These are phyloP conservation scores for Sclerospora graminicola DNA, from an alignment of 352 stramenopile genomes.

Conservation along the genomic window DNA sequence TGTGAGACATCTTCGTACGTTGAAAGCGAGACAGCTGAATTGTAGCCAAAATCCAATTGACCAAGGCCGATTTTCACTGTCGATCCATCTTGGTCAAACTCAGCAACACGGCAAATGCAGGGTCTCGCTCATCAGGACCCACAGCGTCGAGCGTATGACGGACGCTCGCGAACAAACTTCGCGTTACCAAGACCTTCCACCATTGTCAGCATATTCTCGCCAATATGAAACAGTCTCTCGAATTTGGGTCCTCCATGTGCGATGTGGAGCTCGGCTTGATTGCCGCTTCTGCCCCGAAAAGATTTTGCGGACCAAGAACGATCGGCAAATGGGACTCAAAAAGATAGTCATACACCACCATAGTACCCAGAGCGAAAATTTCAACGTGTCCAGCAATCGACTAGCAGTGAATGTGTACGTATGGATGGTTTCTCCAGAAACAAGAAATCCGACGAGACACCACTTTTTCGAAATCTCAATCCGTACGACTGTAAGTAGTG, in stretches of 20 bases:
- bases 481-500: too few species aligned
- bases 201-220: neutral
- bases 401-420: neutral
- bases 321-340: neutral
- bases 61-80: constrained; percentile 1
- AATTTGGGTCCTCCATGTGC: too few species aligned
- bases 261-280: too few species aligned
- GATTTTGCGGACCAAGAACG: constrained; percentile 1
- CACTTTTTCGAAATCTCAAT: constrained; percentile 4
- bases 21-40: neutral
- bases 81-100: too few species aligned
- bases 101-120: neutral
- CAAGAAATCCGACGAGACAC: neutral
- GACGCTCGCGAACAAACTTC: neutral
- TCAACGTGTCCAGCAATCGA: constrained; percentile 3
- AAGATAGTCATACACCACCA: neutral
- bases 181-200: neutral
- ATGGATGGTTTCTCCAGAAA: neutral
- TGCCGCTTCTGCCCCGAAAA: neutral
- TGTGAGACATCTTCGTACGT: neutral
- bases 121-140: neutral
- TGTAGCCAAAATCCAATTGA: neutral
- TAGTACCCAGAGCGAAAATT: constrained; percentile 2
- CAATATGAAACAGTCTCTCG: too few species aligned
- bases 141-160: too few species aligned